Base-by-base conservation (phyloP, 495 filamentous ascomycete genomes). In the Penicillium manginii region DNA sequence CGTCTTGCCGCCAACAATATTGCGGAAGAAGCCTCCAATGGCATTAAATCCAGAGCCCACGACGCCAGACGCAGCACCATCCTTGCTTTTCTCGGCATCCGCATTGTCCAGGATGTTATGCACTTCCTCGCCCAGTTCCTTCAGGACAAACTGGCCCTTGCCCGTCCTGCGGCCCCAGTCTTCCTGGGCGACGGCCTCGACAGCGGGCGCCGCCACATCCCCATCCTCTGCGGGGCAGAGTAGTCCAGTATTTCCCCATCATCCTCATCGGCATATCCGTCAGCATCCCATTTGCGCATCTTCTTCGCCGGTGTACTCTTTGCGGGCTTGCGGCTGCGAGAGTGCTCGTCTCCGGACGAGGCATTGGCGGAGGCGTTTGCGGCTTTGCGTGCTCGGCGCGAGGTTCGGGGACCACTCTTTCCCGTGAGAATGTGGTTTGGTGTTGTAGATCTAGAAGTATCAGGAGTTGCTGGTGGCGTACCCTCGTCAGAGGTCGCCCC, bases 121-220 rank as follows among this genome's bases (percentile, higher is more conserved):
- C n/a, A 97, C 91, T 69, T 98, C 91, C 57, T 94, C 91, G 51
- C 91, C 94, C 50, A 98, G 72, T 64, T 98, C 94, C 63, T 89
- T 97, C 64, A 98, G 78, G 32, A 98, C 90, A 58, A 97, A 98
- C 61, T 97, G 88, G 6, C 94, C 94, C 73, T 92, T 92, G 12
- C 85, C 83, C 6, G 92, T 96, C 60, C 85, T 86, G 18, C 81
- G 89, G 17, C 94, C 94, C 90, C 90, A 94, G 18, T 89, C 83
- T 11, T 87, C 87, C 37, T 87, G 83, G 52, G 90, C 85, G 19
- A 98, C 86, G 33, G 84, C 83, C 62, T 94, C 91, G 21, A 92
- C 75, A 22, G 76, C 72, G 22, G 83, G 80, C 32, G 88, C 86
- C 26, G 88, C 86, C 26, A 71, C 67, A 19, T 70, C 58, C 10